Conservation (phyloP, 208 protist species). For the Balamuthia mandrillaris region DNA sequence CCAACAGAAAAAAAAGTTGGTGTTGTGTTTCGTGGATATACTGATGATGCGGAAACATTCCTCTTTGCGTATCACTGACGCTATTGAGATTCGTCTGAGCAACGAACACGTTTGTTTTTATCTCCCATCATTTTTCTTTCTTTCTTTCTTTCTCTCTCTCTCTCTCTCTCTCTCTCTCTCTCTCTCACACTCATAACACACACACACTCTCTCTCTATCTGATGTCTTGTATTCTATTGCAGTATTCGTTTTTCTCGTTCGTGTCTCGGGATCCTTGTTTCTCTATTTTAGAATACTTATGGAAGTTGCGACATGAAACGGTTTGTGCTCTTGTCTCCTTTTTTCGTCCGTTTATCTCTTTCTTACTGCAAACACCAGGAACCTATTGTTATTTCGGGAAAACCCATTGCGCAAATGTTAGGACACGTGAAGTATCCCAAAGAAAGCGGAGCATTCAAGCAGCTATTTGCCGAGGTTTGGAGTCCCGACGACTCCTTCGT, state of each 20-base stretch:
- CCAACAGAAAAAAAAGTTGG: too few relatives aligned
- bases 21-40: too few relatives aligned
- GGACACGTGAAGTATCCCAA: slow-evolving; percentile 15
- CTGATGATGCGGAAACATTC: too few relatives aligned
- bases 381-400: background rate
- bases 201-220: background rate
- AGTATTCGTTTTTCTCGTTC: background rate
- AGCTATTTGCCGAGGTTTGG: background rate
- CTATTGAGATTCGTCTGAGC: too few relatives aligned
- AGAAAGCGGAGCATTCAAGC: background rate
- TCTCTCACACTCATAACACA: background rate
- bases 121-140: background rate
- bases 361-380: background rate
- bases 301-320: background rate
- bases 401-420: background rate
- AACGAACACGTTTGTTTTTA: background rate
- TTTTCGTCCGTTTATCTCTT: background rate
- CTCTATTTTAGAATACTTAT: background rate
- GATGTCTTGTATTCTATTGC: background rate
- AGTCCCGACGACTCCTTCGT: too few relatives aligned
- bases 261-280: background rate
- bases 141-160: background rate
- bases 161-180: background rate
- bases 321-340: background rate
- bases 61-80: too few relatives aligned